Evolutionary conservation across 805 yeast genomes (phyloP), one percentile per base, ranked within the genome.

Genomic region (Kazachstania psychrophila): DNA sequence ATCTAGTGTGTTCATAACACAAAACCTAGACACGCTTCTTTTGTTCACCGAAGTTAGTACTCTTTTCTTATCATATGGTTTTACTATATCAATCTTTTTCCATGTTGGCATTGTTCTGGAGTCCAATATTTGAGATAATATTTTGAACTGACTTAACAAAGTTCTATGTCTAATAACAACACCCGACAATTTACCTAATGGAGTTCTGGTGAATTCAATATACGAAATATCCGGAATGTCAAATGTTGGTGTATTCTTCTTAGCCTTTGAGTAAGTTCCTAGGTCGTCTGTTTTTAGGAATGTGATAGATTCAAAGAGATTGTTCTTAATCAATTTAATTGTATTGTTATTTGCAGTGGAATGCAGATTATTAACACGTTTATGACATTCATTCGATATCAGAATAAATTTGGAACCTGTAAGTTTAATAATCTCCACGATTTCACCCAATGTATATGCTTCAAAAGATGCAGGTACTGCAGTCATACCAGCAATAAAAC

Each of bases 151-250:
- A 46, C 85, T 89, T 54, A 82, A 70, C 6, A 92, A 73, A 0
- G 95, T 87, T 41, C 85, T 68, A 56, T 92, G 97, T 17, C 92
- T 82, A 54, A 92, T 72, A 1, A 94, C 95, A 24, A 92, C 94
- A 13, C 99, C 99, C 40, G 95, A 69, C 24, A 87, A 61, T 45
- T 88, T 94, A 3, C 97, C 97, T 19, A 83, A 74, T 0, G 96
- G 94, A 2, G 94, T 81, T 47, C 88, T 73, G 0, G 92, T 76
- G 52, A 82, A 92, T 61, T 92, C 98, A 11, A 92, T 88, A 51
- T 92, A 92, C 0, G 97, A 96, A 40, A 92, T 63, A 51, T 85
- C 94, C 1, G 88, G 84, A 1, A 77, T 74, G 46, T 80, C 84
- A 31, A 77, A 61, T 0, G 82, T 74, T 1, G 88, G 85, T 2